Evolutionary conservation across 2,329 filamentous ascomycete species (phyloP).

Genomic region (Penicillium sp.): DNA sequence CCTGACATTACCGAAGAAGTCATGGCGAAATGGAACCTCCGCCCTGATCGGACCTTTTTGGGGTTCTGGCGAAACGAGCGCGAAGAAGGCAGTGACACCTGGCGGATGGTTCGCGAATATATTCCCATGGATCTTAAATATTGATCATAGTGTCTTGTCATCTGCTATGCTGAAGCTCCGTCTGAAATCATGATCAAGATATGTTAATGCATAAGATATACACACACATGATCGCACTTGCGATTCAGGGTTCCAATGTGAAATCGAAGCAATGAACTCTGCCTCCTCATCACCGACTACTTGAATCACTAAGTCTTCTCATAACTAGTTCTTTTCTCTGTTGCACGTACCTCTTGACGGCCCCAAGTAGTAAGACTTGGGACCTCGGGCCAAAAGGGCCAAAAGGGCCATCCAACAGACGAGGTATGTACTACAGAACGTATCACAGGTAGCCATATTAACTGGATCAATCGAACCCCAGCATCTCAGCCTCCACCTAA

Average conservation of each 20-base stretch:
- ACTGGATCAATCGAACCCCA: not conserved
- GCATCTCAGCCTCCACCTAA: not conserved
- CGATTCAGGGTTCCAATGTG: not conserved
- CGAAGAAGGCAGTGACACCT: slow-evolving; percentile 24
- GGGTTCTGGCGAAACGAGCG: slow-evolving; percentile 32
- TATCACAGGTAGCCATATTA: not conserved
- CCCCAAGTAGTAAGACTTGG: not conserved
- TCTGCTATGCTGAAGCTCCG: not conserved
- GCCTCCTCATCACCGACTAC: not conserved
- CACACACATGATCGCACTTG: not conserved
- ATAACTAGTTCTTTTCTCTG: not conserved
- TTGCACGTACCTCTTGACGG: not conserved
- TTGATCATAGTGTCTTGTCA: not conserved
- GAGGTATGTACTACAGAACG: not conserved
- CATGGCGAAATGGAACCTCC: slow-evolving; percentile 30
- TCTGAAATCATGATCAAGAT: not conserved
- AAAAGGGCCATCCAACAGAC: not conserved
- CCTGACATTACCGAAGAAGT: slow-evolving; percentile 26
- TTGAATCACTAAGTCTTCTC: not conserved
- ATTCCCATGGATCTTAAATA: slow-evolving; percentile 26
- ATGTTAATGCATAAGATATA: not conserved
- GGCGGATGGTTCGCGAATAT: slow-evolving; percentile 32
- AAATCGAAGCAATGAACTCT: not conserved
- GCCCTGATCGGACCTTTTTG: slow-evolving; percentile 31
- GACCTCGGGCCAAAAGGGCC: not conserved